Base-by-base conservation (phyloP, 2,329 filamentous ascomycete genomes). In the Talaromyces sp. region DNA sequence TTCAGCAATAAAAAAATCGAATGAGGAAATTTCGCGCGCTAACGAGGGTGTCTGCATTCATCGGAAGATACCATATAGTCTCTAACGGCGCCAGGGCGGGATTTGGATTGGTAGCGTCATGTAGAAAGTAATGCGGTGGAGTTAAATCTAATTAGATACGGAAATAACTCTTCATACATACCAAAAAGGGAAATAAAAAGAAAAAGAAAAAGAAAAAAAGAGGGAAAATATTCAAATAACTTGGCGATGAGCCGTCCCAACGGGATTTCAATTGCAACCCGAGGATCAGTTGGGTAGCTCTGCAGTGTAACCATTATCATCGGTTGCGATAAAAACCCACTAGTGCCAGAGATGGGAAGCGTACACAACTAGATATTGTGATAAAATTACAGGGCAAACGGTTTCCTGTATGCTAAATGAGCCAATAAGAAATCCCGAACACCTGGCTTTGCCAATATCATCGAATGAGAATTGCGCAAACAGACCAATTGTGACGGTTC, bases 241-340 rank as follows among this genome's bases (percentile, higher is more conserved):
- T 13, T 13, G 4, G 9, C 30, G 10, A 20, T 49, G 20, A 13
- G 19, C 39, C 32, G 16, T 47, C 7, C 36, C 33, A 54, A 49
- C 48, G 46, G 55, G n/a, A 52, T 63, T 60, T 43, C 7, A 32
- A 54, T 58, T 20, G 6, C 37, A 49, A 37, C 58, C n/a, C 30
- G 22, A 30, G 27, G 36, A 49, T 42, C n/a, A 39, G 9, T 55
- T 48, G 48, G 57, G 57, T 29, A 56, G 20, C 35, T 35, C 32
- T 56, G 54, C 45, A 45, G 50, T 59, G 54, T 43, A 51, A 57
- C 55, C 13, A 27, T 42, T 39, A 14, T 39, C 37, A 32, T 46
- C 37, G 37, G 56, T 22, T 11, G 32, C 35, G 44, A 57, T 56
- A 13, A 13, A 30, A 53, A 57, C 43, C 19, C 5, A 29, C n/a